Evolutionary conservation across 306 rosid species (phyloP).

Genomic region (Rosa persica): DNA sequence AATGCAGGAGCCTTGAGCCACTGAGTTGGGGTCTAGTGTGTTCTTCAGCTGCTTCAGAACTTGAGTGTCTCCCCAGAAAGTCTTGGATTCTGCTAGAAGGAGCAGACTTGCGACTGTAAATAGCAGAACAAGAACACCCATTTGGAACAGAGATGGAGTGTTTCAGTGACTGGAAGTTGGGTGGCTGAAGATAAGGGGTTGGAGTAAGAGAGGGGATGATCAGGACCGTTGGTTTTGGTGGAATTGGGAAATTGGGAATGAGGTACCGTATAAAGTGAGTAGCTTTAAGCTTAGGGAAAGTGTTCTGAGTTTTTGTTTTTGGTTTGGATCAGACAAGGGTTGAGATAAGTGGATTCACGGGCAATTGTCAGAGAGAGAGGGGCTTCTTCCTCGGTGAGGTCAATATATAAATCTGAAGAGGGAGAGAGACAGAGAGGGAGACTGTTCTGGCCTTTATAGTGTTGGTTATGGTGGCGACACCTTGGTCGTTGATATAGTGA

Average conservation of each 20-base stretch:
- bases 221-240: constrained; percentile 31
- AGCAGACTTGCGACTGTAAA: constrained; percentile 2
- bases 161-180: not conserved
- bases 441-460: not conserved
- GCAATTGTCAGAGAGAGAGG: constrained; percentile 24
- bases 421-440: constrained; percentile 5
- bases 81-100: constrained; percentile 42
- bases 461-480: constrained; percentile 26
- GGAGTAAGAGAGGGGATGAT: constrained; percentile 17
- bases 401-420: not conserved
- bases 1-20: constrained; percentile 59
- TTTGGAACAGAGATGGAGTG: constrained; percentile 12
- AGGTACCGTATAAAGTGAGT: not conserved
- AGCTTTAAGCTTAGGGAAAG: not conserved
- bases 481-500: constrained; percentile 17
- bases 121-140: constrained; percentile 35
- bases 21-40: constrained; percentile 37
- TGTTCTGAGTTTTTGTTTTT: not conserved
- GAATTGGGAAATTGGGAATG: not conserved
- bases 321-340: not conserved
- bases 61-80: constrained; percentile 54
- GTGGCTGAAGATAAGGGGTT: not conserved
- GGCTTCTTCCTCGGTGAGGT: constrained; percentile 3
- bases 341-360: constrained; percentile 45
- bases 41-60: constrained; percentile 54